Evolutionary conservation across 2,329 filamentous ascomycete genomes (phyloP).

Genomic region (Leptographium lundbergii): DNA sequence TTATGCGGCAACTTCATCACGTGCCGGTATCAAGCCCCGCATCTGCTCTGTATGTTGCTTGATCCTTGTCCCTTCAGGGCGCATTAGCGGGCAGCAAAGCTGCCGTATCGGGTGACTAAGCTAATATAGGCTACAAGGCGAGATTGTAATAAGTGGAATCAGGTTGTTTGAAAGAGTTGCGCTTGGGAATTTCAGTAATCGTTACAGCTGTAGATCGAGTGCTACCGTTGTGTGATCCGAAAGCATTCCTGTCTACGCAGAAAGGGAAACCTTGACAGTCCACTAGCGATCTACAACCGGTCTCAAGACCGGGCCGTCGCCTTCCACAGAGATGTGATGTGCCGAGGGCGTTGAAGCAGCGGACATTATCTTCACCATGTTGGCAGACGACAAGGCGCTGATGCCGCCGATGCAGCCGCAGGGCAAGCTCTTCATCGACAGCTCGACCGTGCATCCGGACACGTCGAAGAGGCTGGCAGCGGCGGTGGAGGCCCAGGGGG

Average conservation of each 20-base stretch:
- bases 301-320: constrained; percentile 53
- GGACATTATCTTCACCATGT: constrained; percentile 71
- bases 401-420: constrained; percentile 40
- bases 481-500: constrained; percentile 44
- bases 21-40: neutral
- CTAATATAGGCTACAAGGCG: no score
- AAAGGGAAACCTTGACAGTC: constrained; percentile 59
- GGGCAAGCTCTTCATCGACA: constrained; percentile 74
- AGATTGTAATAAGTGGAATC: neutral
- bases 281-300: constrained; percentile 72
- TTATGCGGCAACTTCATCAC: neutral
- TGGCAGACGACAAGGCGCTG: constrained; percentile 68
- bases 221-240: neutral
- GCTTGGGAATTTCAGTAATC: no score
- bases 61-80: no score
- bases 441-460: constrained; percentile 77
- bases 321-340: constrained; percentile 50
- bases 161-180: neutral
- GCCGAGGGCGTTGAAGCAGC: constrained; percentile 52
- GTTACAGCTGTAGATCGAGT: neutral
- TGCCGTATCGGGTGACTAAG: no score
- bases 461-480: constrained; percentile 57
- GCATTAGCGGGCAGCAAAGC: no score
- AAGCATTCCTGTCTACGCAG: constrained; percentile 6
- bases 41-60: no score